A percentile compares a stretch with the other conserved stretches of the same genome.
Conservation (phyloP, 1,284 basidiomycete genomes). For the Cryptococcus sp. region DNA sequence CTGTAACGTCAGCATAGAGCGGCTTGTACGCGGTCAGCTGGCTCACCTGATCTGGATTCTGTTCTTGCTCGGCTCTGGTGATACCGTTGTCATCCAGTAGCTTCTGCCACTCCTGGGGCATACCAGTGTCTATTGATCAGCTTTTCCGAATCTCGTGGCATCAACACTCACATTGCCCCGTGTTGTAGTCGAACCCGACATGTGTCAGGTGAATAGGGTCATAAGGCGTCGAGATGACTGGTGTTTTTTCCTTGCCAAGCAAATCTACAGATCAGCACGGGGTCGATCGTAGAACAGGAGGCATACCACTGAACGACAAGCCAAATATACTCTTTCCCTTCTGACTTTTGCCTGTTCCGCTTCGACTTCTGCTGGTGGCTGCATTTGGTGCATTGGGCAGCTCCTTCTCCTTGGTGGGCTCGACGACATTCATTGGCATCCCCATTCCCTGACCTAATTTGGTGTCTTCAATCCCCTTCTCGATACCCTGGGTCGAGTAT, state of each 20-base stretch:
- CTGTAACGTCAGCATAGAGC: constrained; percentile 15
- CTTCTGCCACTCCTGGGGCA: constrained; percentile 99
- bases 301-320: constrained; percentile 43
- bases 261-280: constrained; percentile 55
- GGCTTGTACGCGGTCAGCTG: background rate
- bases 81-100: constrained; percentile 94
- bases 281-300: background rate
- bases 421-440: constrained; percentile 24
- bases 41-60: constrained; percentile 83
- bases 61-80: constrained; percentile 89
- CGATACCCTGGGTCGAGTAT: constrained; percentile 22
- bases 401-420: constrained; percentile 33
- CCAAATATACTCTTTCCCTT: constrained; percentile 50
- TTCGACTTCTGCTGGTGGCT: constrained; percentile 39
- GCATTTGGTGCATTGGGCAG: constrained; percentile 33
- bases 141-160: background rate
- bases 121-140: constrained; percentile 62
- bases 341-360: constrained; percentile 45
- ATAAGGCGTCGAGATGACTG: constrained; percentile 93
- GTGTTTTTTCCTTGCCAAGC: constrained; percentile 64
- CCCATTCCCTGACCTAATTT: constrained; percentile 35
- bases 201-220: constrained; percentile 99
- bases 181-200: constrained; percentile 98
- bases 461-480: constrained; percentile 34
- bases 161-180: constrained; percentile 68